phyloP scores from a whole-genome alignment of 805 yeast genomes.

The Saccharomycodes ludwigii region DNA sequence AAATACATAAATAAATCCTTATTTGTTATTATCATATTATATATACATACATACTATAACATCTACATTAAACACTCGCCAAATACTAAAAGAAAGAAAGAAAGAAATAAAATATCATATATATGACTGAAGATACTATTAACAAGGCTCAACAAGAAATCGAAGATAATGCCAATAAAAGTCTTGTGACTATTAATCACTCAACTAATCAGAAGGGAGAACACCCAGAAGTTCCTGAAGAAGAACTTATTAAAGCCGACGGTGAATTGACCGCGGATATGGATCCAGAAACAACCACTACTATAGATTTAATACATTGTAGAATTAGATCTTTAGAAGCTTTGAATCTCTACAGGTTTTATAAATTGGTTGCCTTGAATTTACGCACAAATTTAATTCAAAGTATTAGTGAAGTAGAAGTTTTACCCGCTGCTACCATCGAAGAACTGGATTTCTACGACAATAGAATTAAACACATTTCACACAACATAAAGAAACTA shows the following conservation, averaged over 20 bases:
- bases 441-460: constrained; percentile 85
- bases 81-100: background rate
- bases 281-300: constrained; percentile 40
- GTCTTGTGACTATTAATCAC: no score
- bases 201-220: background rate
- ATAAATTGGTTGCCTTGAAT: constrained; percentile 45
- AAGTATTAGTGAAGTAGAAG: constrained; percentile 59
- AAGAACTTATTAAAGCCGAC: constrained; percentile 55
- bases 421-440: constrained; percentile 37
- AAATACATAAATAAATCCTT: no score
- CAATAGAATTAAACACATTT: constrained; percentile 78
- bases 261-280: constrained; percentile 45
- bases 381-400: constrained; percentile 77
- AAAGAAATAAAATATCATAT: background rate
- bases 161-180: no score
- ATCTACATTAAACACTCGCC: no score
- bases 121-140: no score
- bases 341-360: constrained; percentile 45
- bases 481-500: constrained; percentile 53
- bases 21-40: no score
- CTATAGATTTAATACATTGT: constrained; percentile 56
- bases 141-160: background rate
- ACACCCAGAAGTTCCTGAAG: background rate
- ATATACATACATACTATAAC: no score
- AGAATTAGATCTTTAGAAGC: constrained; percentile 55